phyloP scores from a whole-genome alignment of 345 rosid species.

The Dovyalis caffra region DNA sequence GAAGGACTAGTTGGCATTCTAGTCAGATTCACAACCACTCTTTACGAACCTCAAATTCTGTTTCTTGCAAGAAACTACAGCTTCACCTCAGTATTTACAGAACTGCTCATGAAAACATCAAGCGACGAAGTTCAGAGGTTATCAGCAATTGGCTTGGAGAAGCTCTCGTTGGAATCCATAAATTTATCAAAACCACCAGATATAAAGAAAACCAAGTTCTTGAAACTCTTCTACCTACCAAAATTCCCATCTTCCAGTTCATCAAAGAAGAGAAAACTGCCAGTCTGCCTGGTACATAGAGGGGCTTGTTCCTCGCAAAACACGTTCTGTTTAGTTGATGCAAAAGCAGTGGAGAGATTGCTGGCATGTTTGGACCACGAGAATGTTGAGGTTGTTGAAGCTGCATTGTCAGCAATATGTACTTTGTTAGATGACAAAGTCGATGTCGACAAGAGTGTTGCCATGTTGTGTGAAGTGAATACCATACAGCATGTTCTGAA shows the following conservation, averaged over 20 bases:
- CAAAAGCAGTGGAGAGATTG: slow-evolving; percentile 71
- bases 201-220: slow-evolving; percentile 41
- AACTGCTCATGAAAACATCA: slow-evolving; percentile 68
- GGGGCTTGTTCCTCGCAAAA: slow-evolving; percentile 76
- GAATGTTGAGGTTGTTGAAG: slow-evolving; percentile 68
- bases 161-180: slow-evolving; percentile 67
- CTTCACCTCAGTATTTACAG: slow-evolving; percentile 66
- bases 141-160: slow-evolving; percentile 75
- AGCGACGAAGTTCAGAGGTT: slow-evolving; percentile 80
- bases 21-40: slow-evolving; percentile 80
- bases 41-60: slow-evolving; percentile 67
- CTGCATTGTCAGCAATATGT: slow-evolving; percentile 76
- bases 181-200: slow-evolving; percentile 54
- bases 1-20: slow-evolving; percentile 84
- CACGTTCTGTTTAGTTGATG: slow-evolving; percentile 87
- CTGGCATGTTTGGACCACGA: slow-evolving; percentile 73
- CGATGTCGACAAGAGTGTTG: slow-evolving; percentile 65
- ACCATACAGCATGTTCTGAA: slow-evolving; percentile 54
- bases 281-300: slow-evolving; percentile 66
- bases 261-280: slow-evolving; percentile 42
- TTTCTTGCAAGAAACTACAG: slow-evolving; percentile 62
- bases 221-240: slow-evolving; percentile 41
- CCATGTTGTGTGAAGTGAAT: slow-evolving; percentile 54
- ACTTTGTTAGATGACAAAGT: slow-evolving; percentile 83
- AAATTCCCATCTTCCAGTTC: slow-evolving; percentile 46